These are phyloP conservation scores for Physocladia obscura DNA, from an alignment of 192 early-diverging fungal genomes.

Conservation along the genomic window DNA sequence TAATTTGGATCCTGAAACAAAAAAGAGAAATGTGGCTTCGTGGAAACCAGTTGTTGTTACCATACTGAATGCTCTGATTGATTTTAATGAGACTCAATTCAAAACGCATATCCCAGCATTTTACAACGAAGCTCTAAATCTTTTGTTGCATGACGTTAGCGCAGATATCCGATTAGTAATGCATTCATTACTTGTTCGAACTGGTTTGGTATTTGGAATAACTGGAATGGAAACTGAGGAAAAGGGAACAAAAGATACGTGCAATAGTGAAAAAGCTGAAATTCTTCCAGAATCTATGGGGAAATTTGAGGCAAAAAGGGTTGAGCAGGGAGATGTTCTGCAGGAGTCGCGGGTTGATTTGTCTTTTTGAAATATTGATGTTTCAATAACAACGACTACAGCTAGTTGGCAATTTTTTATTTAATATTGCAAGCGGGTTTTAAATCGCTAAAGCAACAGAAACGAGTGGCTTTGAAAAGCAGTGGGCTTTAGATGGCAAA, in stretches of 20 bases:
- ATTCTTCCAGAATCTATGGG: too few relatives aligned
- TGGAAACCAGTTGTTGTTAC: constrained; percentile 76
- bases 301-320: too few relatives aligned
- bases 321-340: too few relatives aligned
- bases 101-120: constrained; percentile 56
- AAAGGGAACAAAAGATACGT: too few relatives aligned
- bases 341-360: too few relatives aligned
- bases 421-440: too few relatives aligned
- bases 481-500: constrained; percentile 43
- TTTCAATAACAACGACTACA: too few relatives aligned
- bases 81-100: constrained; percentile 72
- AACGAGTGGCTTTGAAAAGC: constrained; percentile 51
- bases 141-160: constrained; percentile 63
- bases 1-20: constrained; percentile 68
- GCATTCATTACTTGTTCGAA: constrained; percentile 41
- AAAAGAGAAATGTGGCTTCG: constrained; percentile 66
- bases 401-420: too few relatives aligned
- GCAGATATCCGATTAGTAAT: constrained; percentile 60
- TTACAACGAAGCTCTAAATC: constrained; percentile 64
- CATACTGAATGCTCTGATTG: constrained; percentile 65
- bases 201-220: constrained; percentile 37
- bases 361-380: too few relatives aligned
- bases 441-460: not conserved
- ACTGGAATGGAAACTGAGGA: too few relatives aligned
- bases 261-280: too few relatives aligned